Conservation (phyloP, 768 basidiomycete genomes). For the Trametes maxima region DNA sequence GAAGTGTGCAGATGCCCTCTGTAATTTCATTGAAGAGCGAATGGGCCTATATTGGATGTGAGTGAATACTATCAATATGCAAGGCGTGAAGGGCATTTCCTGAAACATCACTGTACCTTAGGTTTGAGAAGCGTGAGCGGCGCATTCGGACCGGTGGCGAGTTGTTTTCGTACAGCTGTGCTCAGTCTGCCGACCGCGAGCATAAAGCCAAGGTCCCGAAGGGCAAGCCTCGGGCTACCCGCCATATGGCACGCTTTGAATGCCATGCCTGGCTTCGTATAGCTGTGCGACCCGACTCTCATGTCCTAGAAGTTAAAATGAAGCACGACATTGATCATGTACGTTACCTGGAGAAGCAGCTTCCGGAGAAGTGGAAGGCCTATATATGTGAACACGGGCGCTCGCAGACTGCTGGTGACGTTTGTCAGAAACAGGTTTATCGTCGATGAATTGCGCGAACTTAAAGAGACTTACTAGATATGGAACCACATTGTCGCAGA, state of each 20-base stretch:
- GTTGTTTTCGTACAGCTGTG: too few species aligned
- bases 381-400: slow-evolving; percentile 10
- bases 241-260: slow-evolving; percentile 5
- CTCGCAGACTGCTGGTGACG: background rate
- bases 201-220: too few species aligned
- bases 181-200: too few species aligned
- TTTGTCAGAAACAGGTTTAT: background rate
- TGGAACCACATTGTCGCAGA: background rate
- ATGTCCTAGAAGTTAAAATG: background rate
- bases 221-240: background rate
- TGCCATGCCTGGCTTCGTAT: slow-evolving; percentile 22
- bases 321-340: slow-evolving; percentile 7
- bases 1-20: too few species aligned
- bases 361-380: slow-evolving; percentile 16
- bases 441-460: too few species aligned
- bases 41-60: too few species aligned
- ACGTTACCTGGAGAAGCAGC: slow-evolving; percentile 5
- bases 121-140: too few species aligned
- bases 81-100: too few species aligned
- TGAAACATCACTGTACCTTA: too few species aligned
- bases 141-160: too few species aligned
- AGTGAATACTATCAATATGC: too few species aligned
- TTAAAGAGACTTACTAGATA: background rate
- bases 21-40: too few species aligned
- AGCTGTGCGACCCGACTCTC: background rate